Evolutionary conservation across 805 yeast species (phyloP), one percentile per base, ranked within the genome.

Genomic region (Pichia thaimueangensis): DNA sequence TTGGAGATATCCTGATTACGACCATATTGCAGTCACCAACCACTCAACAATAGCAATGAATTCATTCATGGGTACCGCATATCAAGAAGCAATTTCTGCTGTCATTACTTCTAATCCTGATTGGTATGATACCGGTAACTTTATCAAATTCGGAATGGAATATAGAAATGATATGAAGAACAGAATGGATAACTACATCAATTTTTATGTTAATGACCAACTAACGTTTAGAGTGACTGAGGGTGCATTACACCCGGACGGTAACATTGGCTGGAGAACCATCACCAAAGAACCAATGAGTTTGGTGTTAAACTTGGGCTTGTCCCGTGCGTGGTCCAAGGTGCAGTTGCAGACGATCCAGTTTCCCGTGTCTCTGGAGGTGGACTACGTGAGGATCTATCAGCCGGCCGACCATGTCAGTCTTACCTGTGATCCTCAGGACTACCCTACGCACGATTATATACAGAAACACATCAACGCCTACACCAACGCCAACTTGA

Each of bases 261-360:
- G 98, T 52, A 91, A 91, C 61, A 67, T 91, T 50, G 93, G 78
- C 30, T 78, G 83, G 82, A 78, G 97, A 63, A 64, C 75, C 49
- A 74, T 91, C 22, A 71, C 93, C 17, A 82, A 83, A 59, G 98
- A 91, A 59, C 97, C 97, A 49, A 88, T 91, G 97, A 73, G 94
- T 2, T 73, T 91, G 47, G 65, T 91, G 49, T 57, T 91, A 70
- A 91, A 91, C 62, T 65, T 91, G 65, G 98, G 96, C 70, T 67
- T 91, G 41, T 89, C 97, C 13, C 83, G 80, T 56, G 82, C 79
- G 46, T 91, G 97, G 97, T 86, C 93, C 6, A 86, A 85, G 61
- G 89, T 91, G 48, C 91, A 88, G 64, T 91, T 96, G 96, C 76
- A 79, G 33, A 68, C 79, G 5, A 68, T 88, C 45, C 64, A 65